A percentile compares a stretch with the other conserved stretches of the same genome.
These are phyloP conservation scores for Dendrobium officinale DNA, from an alignment of 106 monocot species.

Conservation along the genomic window DNA sequence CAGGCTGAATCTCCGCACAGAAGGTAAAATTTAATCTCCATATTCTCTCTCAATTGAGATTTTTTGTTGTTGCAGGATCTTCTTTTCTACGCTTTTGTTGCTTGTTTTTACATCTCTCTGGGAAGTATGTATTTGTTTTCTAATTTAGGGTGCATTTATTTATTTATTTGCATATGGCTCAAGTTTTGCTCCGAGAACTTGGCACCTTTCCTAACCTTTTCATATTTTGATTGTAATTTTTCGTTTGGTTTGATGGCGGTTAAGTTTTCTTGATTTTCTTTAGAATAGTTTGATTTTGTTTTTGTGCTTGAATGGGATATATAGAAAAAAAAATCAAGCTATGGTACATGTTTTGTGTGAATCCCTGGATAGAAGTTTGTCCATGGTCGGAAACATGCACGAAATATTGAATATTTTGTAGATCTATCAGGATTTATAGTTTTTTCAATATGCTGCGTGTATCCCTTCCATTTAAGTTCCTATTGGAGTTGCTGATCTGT, in stretches of 20 bases:
- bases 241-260: background rate
- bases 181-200: background rate
- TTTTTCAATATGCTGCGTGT: background rate
- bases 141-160: background rate
- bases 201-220: background rate
- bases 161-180: background rate
- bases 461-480: background rate
- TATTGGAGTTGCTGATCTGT: background rate
- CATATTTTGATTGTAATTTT: background rate
- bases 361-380: no score
- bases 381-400: background rate
- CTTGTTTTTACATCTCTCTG: background rate
- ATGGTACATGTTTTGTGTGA: no score
- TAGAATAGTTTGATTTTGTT: background rate
- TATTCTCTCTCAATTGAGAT: background rate
- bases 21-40: background rate
- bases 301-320: no score
- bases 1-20: slow-evolving; percentile 4
- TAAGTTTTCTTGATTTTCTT: background rate
- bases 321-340: no score
- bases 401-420: background rate
- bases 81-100: background rate
- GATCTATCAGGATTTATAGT: background rate
- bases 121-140: background rate
- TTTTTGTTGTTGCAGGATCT: background rate